Conservation (phyloP, 176 grass and related monocot species). For the Aegilops bicornis region DNA sequence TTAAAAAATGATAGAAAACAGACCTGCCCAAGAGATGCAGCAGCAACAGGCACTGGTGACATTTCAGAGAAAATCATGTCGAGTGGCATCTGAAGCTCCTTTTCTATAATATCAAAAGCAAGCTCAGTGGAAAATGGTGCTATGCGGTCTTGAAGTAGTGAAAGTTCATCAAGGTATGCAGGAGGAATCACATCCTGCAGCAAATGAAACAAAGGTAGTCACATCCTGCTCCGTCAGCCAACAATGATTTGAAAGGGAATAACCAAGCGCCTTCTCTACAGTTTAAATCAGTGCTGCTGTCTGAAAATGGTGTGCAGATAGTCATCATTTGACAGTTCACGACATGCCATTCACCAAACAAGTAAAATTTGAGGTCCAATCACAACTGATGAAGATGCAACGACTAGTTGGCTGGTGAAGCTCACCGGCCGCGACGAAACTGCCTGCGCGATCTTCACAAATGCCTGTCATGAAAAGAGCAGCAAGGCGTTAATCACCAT, state of each 20-base stretch:
- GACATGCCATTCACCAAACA: neutral
- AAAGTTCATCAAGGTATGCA: constrained; percentile 87
- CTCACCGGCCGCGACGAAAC: constrained; percentile 89
- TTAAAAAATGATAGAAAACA: constrained; percentile 11
- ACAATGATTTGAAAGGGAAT: neutral
- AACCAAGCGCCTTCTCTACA: too few relatives aligned
- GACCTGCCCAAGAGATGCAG: constrained; percentile 96
- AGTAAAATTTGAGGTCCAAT: neutral
- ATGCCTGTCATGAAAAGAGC: constrained; percentile 57
- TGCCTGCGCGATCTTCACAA: constrained; percentile 95
- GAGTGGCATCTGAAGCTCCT: constrained; percentile 69
- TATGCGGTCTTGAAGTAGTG: constrained; percentile 91
- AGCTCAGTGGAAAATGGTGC: constrained; percentile 85
- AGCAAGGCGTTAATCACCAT: constrained; percentile 5
- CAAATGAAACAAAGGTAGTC: constrained; percentile 3
- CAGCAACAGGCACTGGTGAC: constrained; percentile 78
- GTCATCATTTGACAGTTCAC: neutral
- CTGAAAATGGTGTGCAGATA: neutral
- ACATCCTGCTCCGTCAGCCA: neutral
- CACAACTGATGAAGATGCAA: neutral
- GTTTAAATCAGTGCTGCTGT: neutral
- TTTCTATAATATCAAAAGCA: constrained; percentile 94
- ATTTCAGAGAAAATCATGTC: constrained; percentile 91
- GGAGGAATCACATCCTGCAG: constrained; percentile 95
- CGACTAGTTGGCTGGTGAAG: neutral